These are phyloP conservation scores for Capsella bursapastoris DNA, from an alignment of 345 rosid genomes.

Conservation along the genomic window DNA sequence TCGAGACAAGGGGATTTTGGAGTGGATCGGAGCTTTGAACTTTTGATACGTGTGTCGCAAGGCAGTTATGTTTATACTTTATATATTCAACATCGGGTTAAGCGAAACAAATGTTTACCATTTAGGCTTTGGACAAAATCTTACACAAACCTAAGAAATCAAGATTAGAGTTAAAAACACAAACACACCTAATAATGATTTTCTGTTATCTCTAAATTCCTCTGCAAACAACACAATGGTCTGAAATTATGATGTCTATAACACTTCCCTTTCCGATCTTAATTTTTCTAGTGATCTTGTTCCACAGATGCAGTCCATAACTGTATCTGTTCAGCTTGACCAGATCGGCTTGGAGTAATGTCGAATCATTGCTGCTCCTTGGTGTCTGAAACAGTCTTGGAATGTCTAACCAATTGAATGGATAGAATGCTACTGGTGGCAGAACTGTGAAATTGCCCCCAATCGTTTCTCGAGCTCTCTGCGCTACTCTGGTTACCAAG, in stretches of 20 bases:
- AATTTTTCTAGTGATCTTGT: constrained; percentile 62
- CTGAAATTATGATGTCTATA: constrained; percentile 55
- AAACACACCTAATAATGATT: background rate
- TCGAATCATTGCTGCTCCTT: constrained; percentile 33
- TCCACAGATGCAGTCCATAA: constrained; percentile 82
- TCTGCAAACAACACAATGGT: constrained; percentile 60
- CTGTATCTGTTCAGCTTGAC: constrained; percentile 53
- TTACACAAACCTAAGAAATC: constrained; percentile 8
- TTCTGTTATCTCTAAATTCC: constrained; percentile 33
- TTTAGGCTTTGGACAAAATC: constrained; percentile 2
- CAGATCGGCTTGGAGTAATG: constrained; percentile 58
- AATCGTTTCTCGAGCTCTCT: constrained; percentile 47
- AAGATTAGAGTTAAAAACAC: constrained; percentile 6
- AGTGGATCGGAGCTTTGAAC: background rate
- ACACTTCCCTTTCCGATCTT: constrained; percentile 69
- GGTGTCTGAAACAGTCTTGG: constrained; percentile 62
- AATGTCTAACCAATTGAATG: constrained; percentile 69
- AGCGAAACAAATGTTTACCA: background rate
- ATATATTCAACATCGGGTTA: background rate
- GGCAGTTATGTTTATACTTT: background rate
- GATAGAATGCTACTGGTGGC: constrained; percentile 71
- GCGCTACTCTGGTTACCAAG: constrained; percentile 67
- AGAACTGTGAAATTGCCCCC: constrained; percentile 58
- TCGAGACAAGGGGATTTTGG: background rate
- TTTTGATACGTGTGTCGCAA: constrained; percentile 15